These are phyloP conservation scores for Penicillium dipodomyicola DNA, from an alignment of 495 filamentous ascomycete species.

Conservation along the genomic window DNA sequence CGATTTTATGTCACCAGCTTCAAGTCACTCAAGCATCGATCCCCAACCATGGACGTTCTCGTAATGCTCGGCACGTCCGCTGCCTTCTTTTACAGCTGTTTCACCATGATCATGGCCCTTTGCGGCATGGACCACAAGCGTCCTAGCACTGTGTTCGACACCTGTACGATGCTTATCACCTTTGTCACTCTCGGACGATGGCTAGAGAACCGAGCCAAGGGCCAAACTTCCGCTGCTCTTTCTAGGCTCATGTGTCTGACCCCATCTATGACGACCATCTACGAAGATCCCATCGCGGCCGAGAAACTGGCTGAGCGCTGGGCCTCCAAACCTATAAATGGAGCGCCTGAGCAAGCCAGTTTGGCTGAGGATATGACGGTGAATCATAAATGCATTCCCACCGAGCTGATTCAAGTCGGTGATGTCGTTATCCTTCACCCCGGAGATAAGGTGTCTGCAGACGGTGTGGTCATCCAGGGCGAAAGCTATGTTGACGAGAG, in stretches of 20 bases:
- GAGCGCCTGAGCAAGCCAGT: slow-evolving; percentile 42
- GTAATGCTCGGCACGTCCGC: slow-evolving; percentile 92
- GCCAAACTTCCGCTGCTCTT: slow-evolving; percentile 91
- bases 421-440: slow-evolving; percentile 92
- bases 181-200: slow-evolving; percentile 92
- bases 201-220: slow-evolving; percentile 93
- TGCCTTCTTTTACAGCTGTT: slow-evolving; percentile 96
- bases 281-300: slow-evolving; percentile 92
- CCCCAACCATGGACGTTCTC: slow-evolving; percentile 96
- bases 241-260: slow-evolving; percentile 94
- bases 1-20: slow-evolving; percentile 91
- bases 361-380: slow-evolving; percentile 52
- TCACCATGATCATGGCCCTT: slow-evolving; percentile 82
- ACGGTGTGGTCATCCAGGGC: slow-evolving; percentile 81
- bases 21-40: slow-evolving; percentile 82
- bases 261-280: slow-evolving; percentile 96
- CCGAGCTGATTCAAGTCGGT: slow-evolving; percentile 90
- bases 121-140: slow-evolving; percentile 64
- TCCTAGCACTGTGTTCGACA: slow-evolving; percentile 91
- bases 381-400: slow-evolving; percentile 82
- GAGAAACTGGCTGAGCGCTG: slow-evolving; percentile 84
- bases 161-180: slow-evolving; percentile 97
- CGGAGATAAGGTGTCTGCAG: slow-evolving; percentile 94
- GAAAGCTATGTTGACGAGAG: slow-evolving; percentile 95
- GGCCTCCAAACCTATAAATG: slow-evolving; percentile 33